Evolutionary conservation across 805 yeast genomes (phyloP), one percentile per base, ranked within the genome.

Genomic region (Teunomyces aglyptinius): DNA sequence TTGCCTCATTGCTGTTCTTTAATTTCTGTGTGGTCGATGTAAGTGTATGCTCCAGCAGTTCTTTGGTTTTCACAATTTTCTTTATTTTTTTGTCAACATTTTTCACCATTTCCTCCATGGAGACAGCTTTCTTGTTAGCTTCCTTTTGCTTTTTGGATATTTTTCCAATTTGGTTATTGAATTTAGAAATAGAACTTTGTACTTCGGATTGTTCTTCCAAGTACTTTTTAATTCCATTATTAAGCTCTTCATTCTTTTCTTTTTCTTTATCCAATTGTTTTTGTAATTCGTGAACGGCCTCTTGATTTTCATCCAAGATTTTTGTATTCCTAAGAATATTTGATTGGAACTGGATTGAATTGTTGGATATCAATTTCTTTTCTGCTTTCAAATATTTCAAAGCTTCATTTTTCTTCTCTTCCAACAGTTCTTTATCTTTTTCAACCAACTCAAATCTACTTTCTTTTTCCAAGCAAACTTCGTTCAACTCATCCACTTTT

Each of bases 391-490:
- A 65, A 58, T 78, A 88, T 18, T 72, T 70, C 32, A 92, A 64
- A 0, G 96, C 96, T 32, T 78, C 82, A 29, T 78, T 78, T 54
- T 90, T 85, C 44, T 80, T 80, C 47, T 88, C 94, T 49, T 86
- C 77, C 38, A 81, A 55, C 41, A 68, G 72, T 8, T 75, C 74
- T 50, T 87, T 82, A 51, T 91, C 97, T 51, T 80, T 81, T 53
- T 84, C 87, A 1, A 90, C 96, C 56, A 89, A 76, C 47, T 82
- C 84, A 55, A 87, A 85, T 49, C 97, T 76, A 49, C 77, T 81
- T 52, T 87, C 88, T 59, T 90, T 91, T 58, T 89, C 96, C 31
- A 80, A 68, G 60, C 96, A 89, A 6, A 81, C 73, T 38, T 87
- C 95, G 59, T 90, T 89, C 51, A 89, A 64, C n/a, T 75, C 80